Evolutionary conservation across 495 filamentous ascomycete genomes (phyloP), one percentile per base, ranked within the genome.

Genomic region (Pyrenopolyporus hunteri): DNA sequence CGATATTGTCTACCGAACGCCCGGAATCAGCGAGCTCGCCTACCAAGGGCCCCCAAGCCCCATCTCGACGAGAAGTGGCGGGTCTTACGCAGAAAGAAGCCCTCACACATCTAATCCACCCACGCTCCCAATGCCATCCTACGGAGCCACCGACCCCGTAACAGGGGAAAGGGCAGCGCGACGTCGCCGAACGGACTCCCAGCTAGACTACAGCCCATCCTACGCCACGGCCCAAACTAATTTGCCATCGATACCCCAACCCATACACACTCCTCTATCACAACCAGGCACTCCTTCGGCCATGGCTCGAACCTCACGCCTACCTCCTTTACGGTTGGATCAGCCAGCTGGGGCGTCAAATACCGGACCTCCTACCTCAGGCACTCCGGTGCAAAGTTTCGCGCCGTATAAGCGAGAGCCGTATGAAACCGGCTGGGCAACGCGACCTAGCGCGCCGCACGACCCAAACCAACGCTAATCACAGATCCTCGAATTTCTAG

Each of bases 1-100:
- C n/a, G 85, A 90, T 13, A 73, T 86, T 9, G 73, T 86, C 7
- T 70, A 74, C 50, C 79, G 81, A 57, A 81, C 83, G 6, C 77
- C 83, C 1, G 77, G 80, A 13, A 76, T 78, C 50, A 76, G 75
- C 50, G 76, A 83, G 14, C 70, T 77, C 28, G 79, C 75, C 4
- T 77, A 78, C 23, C 74, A 78, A 37, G 77, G 71, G 2, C 79
- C 80, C 26, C 74, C 77, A 20, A 83, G 78, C 55, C 82, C 81
- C 20, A 49, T 61, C 0, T 71, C 69, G 26, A 72, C 68, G 4
- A 58, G 70, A 39, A 72, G 67, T 45, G 69, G 45, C 4, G 72
- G 60, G 11, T 71, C 70, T 25, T 75, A 59, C 35, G 49, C 72
- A 22, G 77, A 75, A 16, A 69, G 70, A 47, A 75, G 67, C 29